phyloP scores from a whole-genome alignment of 805 yeast genomes.

The Hagleromyces aurorensis region DNA sequence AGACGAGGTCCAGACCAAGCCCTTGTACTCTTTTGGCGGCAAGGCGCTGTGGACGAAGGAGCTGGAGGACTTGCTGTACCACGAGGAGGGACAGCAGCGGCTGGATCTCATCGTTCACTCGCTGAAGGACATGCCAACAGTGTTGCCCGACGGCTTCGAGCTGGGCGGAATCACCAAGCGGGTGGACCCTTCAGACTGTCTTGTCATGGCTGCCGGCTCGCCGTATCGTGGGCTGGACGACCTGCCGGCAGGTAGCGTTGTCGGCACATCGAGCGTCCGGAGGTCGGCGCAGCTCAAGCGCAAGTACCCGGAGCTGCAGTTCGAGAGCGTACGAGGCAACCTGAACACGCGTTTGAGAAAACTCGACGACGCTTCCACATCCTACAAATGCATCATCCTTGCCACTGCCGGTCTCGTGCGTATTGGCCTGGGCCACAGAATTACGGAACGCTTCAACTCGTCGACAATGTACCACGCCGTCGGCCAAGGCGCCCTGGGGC shows the following conservation, averaged over 20 bases:
- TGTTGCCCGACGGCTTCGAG: constrained; percentile 81
- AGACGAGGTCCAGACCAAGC: constrained; percentile 76
- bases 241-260: constrained; percentile 75
- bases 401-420: constrained; percentile 91
- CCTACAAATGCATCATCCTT: constrained; percentile 65
- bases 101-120: constrained; percentile 91
- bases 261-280: constrained; percentile 92
- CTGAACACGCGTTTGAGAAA: constrained; percentile 72
- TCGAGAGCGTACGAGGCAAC: constrained; percentile 83
- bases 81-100: constrained; percentile 54
- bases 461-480: constrained; percentile 92
- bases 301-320: constrained; percentile 65
- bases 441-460: constrained; percentile 60
- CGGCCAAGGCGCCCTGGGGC: constrained; percentile 97
- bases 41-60: constrained; percentile 96
- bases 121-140: constrained; percentile 87
- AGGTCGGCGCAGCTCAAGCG: constrained; percentile 85
- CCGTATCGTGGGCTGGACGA: constrained; percentile 59
- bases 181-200: constrained; percentile 91
- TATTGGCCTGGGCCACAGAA: constrained; percentile 62
- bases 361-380: constrained; percentile 62
- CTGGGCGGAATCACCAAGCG: constrained; percentile 80
- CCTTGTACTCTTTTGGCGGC: constrained; percentile 92
- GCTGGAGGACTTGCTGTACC: constrained; percentile 67
- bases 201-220: constrained; percentile 63